These are phyloP conservation scores for Annulohypoxylon nitens DNA, from an alignment of 495 filamentous ascomycete species.

Conservation along the genomic window DNA sequence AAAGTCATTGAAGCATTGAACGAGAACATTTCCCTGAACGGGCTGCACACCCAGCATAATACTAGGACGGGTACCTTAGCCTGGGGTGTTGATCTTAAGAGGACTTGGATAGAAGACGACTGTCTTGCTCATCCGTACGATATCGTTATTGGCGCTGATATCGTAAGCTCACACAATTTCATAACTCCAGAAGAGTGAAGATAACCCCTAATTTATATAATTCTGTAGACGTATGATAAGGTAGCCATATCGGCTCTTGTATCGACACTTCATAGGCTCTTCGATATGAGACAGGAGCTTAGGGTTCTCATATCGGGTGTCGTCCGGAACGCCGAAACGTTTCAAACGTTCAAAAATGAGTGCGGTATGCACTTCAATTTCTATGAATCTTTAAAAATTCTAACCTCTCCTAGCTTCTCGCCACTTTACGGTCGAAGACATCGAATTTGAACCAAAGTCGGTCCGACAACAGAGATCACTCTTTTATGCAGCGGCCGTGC, in stretches of 20 bases:
- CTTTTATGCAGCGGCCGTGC: conserved; percentile 67
- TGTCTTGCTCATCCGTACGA: conserved; percentile 47
- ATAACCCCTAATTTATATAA: neutral
- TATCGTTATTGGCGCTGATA: conserved; percentile 58
- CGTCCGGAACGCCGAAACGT: conserved; percentile 54
- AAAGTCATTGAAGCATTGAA: conserved; percentile 70
- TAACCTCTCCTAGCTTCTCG: conserved; percentile 47
- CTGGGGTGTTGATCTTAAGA: conserved; percentile 63
- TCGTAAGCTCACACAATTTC: conserved; percentile 48
- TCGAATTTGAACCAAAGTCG: conserved; percentile 60
- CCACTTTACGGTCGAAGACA: conserved; percentile 57
- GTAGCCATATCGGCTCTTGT: conserved; percentile 52
- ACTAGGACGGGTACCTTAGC: conserved; percentile 59
- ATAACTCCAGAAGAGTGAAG: neutral
- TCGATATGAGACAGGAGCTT: conserved; percentile 47
- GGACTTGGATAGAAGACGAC: conserved; percentile 45
- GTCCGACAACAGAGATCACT: conserved; percentile 67
- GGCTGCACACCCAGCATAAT: conserved; percentile 53
- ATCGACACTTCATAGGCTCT: conserved; percentile 52
- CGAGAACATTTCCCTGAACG: conserved; percentile 72
- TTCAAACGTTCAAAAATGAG: conserved; percentile 50
- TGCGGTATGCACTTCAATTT: conserved; percentile 48
- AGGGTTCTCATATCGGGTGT: conserved; percentile 53
- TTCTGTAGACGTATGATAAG: conserved; percentile 52
- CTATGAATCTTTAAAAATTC: neutral